Conservation (phyloP, 192 early-diverging fungal genomes). For the Geosiphon pyriformis region DNA sequence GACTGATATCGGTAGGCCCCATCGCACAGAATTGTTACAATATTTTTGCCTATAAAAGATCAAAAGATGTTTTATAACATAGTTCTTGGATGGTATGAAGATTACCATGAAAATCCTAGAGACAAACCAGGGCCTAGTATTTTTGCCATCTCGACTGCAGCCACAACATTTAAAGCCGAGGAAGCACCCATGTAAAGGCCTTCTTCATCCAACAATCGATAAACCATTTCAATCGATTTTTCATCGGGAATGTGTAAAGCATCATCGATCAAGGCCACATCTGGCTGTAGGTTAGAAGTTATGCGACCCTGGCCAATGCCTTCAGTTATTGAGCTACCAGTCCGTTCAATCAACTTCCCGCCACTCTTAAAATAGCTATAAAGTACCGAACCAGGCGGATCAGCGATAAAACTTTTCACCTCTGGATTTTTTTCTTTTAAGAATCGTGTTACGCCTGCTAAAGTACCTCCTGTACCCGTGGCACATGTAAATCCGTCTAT, state of each 20-base stretch:
- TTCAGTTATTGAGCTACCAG: constrained; percentile 87
- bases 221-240: constrained; percentile 80
- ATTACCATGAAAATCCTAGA: neutral
- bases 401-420: constrained; percentile 79
- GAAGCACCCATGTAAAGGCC: constrained; percentile 91
- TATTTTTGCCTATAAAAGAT: constrained; percentile 41
- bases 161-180: constrained; percentile 90
- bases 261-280: constrained; percentile 75
- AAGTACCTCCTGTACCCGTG: constrained; percentile 89
- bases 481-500: constrained; percentile 89
- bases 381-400: constrained; percentile 92
- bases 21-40: constrained; percentile 87
- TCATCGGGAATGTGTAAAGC: constrained; percentile 78
- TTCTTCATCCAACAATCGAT: constrained; percentile 86
- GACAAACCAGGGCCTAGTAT: constrained; percentile 63
- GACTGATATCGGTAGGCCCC: constrained; percentile 85
- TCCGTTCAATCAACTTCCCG: constrained; percentile 59
- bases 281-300: constrained; percentile 81
- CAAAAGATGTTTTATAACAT: no score
- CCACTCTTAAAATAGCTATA: constrained; percentile 73
- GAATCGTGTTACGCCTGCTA: constrained; percentile 78
- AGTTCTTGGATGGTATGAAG: no score
- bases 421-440: constrained; percentile 72
- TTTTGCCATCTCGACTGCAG: constrained; percentile 87
- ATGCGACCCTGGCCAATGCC: constrained; percentile 95